Evolutionary conservation across 257 asterid genomes (phyloP), one percentile per base, ranked within the genome.

Genomic region (Ilex asprella): DNA sequence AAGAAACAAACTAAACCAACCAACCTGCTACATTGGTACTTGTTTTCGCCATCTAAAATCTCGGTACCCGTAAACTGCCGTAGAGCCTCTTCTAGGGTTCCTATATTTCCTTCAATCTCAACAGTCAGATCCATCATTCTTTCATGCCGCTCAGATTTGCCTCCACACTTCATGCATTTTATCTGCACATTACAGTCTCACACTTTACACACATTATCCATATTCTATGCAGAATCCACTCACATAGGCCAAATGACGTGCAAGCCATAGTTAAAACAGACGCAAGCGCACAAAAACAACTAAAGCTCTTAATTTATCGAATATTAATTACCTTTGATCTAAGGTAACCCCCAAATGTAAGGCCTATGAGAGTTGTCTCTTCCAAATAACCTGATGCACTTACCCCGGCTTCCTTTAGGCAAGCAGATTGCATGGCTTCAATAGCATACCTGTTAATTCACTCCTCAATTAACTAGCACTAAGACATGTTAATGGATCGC

Each of bases 121-220:
- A 87, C 83, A n/a, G 89, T 82, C 64, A 89, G 93, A 75, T 89
- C 97, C 97, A 89, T 84, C 71, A 89, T 87, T 71, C 84, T 83
- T 52, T 89, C 97, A 54, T 83, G 74, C 68, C 78, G 79, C 55
- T 74, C 89, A 58, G 95, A 89, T 78, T 65, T 85, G 30, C 79
- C 82, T 64, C 86, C 81, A 64, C 97, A 89, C 69, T 83, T 79
- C 92, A 81, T 77, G 84, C 97, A 89, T 67, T 76, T 73, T 53
- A 89, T 89, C 97, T 89, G 86, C 78, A 79, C 56, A 69, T 58
- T 61, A 73, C 30, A 27, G 13, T 44, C 47, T 47, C 12, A 30
- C 41, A 65, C 44, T 60, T 46, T 46, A 60, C 41, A 65, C 30
- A 29, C 31, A 58, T 29, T 51, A 31, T 21, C 7, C 27, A 43